Base-by-base conservation (phyloP, 306 rosid species). In the Vigna radiata region DNA sequence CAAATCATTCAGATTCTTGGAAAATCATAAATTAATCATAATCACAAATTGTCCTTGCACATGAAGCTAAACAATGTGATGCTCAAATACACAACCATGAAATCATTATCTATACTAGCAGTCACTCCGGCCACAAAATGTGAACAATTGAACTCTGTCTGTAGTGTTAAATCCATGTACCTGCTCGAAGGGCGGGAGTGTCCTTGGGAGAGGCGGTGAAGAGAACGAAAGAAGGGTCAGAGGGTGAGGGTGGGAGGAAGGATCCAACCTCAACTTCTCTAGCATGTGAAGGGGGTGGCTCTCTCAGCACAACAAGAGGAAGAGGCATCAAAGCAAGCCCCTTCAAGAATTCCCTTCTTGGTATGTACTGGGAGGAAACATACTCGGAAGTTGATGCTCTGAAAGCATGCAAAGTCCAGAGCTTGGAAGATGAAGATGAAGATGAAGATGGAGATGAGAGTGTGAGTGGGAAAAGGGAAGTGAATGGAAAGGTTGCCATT, bases 151-250 rank as follows among this genome's bases (percentile, higher is more conserved):
- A 43, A 43, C 48, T 43, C 13, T 8, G 3, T 16, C 62, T 70
- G 10, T 0, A 78, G 72, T 78, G 25, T 49, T 7, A 48, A 71
- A 66, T 9, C 11, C 69, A 49, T 47, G 75, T 91, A 94, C 98
- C 98, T 71, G 98, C 98, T 36, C 98, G 95, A 85, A 95, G 98
- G 72, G 98, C 98, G 4, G 98, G 98, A 54, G 98, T 95, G 78
- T 95, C 98, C 72, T 59, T 89, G 21, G 92, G 41, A 63, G 98
- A 81, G 72, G 98, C 98, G 70, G 87, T 85, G 88, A 95, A 95
- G 62, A 90, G 79, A 50, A 95, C 98, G 19, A 94, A 95, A 27
- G 95, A 90, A 53, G 98, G 93, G 85, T 95, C 90, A 0, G 88
- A 88, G 5, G 84, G 83, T 0, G 89, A 83, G 70, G 93, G 87